Evolutionary conservation across 1,139 yeast species (phyloP).

Genomic region (Ogataea hybrid): DNA sequence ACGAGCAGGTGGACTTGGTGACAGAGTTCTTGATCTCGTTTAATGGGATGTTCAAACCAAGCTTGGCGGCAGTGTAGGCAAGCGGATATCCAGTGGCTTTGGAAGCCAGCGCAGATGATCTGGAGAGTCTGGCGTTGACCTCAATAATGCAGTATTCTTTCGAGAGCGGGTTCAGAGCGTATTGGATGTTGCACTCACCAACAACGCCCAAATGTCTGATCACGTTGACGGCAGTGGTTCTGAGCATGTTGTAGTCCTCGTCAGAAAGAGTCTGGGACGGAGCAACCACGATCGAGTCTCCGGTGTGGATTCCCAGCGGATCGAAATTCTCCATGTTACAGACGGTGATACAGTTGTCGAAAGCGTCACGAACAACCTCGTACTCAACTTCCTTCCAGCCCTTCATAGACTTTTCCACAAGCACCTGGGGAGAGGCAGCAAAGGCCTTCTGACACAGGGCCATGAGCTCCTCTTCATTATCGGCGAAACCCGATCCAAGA

Average conservation of each 20-base stretch:
- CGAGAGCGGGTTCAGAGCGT: slow-evolving; percentile 91
- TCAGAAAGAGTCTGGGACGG: slow-evolving; percentile 97
- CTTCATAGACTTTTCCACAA: slow-evolving; percentile 95
- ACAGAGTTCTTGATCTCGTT: slow-evolving; percentile 92
- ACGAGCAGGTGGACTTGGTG: slow-evolving; percentile 92
- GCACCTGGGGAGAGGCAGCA: slow-evolving; percentile 93
- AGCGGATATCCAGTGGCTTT: slow-evolving; percentile 99
- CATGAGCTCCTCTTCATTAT: slow-evolving; percentile 78
- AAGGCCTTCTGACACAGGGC: slow-evolving; percentile 89
- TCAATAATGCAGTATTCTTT: slow-evolving; percentile 97
- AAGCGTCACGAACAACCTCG: slow-evolving; percentile 97
- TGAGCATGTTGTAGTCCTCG: slow-evolving; percentile 96
- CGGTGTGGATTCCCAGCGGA: slow-evolving; percentile 98
- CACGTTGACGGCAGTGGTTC: slow-evolving; percentile 97
- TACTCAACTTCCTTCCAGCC: slow-evolving; percentile 99
- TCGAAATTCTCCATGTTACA: slow-evolving; percentile 99
- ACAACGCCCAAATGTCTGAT: slow-evolving; percentile 98
- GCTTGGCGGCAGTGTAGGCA: slow-evolving; percentile 97
- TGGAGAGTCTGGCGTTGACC: slow-evolving; percentile 95
- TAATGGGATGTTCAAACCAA: slow-evolving; percentile 91
- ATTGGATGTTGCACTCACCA: slow-evolving; percentile 99
- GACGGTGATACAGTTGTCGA: slow-evolving; percentile 96
- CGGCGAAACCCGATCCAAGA: slow-evolving; percentile 97
- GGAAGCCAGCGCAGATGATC: slow-evolving; percentile 98
- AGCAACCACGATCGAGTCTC: slow-evolving; percentile 98